Conservation (phyloP, 768 basidiomycete species). For the Tylopilus rubrobrunneus region DNA sequence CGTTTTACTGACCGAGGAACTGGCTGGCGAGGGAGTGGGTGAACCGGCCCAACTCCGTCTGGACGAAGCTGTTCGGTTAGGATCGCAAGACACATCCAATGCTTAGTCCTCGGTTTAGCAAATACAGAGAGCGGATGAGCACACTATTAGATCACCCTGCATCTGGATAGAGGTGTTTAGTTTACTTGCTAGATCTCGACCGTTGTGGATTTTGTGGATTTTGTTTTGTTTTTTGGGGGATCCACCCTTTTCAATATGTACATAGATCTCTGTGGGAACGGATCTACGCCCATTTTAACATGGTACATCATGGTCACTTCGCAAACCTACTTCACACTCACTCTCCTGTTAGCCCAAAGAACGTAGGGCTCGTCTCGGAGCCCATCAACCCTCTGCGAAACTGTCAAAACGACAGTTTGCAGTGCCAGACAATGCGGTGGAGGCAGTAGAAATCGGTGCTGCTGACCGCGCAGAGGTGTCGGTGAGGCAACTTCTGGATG, state of each 20-base stretch:
- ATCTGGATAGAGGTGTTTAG: background rate
- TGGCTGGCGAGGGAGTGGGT: background rate
- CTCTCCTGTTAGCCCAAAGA: conserved; percentile 28
- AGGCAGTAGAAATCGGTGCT: conserved; percentile 45
- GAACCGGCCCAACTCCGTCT: conserved; percentile 5
- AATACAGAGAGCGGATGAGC: no score
- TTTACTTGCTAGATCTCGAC: no score
- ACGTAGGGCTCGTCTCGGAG: conserved; percentile 39
- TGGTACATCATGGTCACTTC: conserved; percentile 16
- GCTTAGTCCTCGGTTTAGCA: background rate
- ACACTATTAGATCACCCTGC: no score
- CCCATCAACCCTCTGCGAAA: conserved; percentile 52
- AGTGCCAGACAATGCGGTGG: conserved; percentile 44
- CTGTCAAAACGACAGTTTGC: conserved; percentile 47
- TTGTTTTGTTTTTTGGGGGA: no score
- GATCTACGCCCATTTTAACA: background rate
- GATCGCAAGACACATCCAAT: conserved; percentile 4
- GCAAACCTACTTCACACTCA: conserved; percentile 7
- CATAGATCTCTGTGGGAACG: no score
- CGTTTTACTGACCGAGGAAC: conserved; percentile 1
- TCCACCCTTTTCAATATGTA: no score
- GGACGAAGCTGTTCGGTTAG: conserved; percentile 5
- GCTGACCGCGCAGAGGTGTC: conserved; percentile 32
- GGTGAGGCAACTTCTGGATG: conserved; percentile 29
- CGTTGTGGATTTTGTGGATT: no score